Conservation (phyloP, 352 stramenopile genomes). For the Phytopythium vexans region DNA sequence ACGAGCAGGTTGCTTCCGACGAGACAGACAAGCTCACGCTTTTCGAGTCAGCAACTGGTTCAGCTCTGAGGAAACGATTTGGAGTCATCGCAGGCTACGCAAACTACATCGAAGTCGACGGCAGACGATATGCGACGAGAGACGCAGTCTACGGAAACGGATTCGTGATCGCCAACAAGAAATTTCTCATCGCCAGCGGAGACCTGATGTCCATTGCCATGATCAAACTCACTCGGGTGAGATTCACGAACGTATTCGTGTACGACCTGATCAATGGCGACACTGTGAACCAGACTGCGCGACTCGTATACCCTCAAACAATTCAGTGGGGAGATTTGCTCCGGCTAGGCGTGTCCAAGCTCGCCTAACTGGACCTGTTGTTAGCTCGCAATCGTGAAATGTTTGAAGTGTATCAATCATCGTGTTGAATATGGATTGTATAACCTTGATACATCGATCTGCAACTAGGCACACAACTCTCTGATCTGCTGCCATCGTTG, state of each 20-base stretch:
- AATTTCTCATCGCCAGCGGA: slow-evolving; percentile 29
- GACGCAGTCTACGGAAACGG: slow-evolving; percentile 42
- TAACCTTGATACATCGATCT: too few relatives aligned
- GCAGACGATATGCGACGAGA: slow-evolving; percentile 25
- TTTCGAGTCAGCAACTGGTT: slow-evolving; percentile 26
- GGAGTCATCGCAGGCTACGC: slow-evolving; percentile 22
- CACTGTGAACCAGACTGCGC: slow-evolving; percentile 23
- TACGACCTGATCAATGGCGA: slow-evolving; percentile 28
- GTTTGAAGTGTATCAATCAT: too few relatives aligned
- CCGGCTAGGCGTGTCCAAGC: slow-evolving; percentile 14
- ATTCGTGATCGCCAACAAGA: slow-evolving; percentile 37
- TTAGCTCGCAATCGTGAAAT: too few relatives aligned
- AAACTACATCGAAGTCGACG: slow-evolving; percentile 24
- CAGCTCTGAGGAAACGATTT: slow-evolving; percentile 18
- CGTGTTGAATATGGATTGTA: too few relatives aligned
- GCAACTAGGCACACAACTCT: too few relatives aligned
- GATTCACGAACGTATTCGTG: slow-evolving; percentile 38
- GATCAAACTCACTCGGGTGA: slow-evolving; percentile 32
- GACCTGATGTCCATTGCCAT: slow-evolving; percentile 29
- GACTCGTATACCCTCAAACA: slow-evolving; percentile 25
- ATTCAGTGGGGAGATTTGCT: slow-evolving; percentile 24
- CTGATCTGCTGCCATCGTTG: too few relatives aligned
- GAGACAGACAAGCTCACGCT: slow-evolving; percentile 19
- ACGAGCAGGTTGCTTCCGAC: background rate
- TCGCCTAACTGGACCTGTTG: too few relatives aligned